phyloP scores from a whole-genome alignment of 352 stramenopile species.

The Phytopythium litorale region DNA sequence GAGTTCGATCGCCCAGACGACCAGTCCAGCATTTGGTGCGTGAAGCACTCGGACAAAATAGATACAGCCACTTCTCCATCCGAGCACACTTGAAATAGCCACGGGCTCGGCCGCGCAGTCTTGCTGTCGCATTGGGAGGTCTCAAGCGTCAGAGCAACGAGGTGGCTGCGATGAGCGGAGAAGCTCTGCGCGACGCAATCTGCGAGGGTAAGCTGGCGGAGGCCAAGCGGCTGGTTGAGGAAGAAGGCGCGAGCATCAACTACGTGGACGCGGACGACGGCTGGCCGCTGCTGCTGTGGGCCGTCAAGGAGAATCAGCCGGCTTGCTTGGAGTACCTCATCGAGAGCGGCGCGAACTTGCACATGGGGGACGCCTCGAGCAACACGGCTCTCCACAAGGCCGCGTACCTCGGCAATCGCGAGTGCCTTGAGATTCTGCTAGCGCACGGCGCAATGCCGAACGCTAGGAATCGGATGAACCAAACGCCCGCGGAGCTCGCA shows the following conservation, averaged over 20 bases:
- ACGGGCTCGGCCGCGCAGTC: too few relatives aligned
- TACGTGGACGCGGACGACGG: constrained; percentile 36
- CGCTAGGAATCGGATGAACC: constrained; percentile 23
- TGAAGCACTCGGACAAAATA: too few relatives aligned
- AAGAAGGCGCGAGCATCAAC: constrained; percentile 25
- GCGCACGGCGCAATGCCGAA: constrained; percentile 19
- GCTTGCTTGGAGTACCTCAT: constrained; percentile 27
- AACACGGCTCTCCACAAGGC: constrained; percentile 49
- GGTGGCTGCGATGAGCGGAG: constrained; percentile 20
- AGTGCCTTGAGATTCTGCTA: constrained; percentile 28
- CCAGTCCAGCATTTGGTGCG: background rate
- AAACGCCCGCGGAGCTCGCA: constrained; percentile 32
- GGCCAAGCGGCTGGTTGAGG: constrained; percentile 17
- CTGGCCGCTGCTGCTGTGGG: constrained; percentile 38
- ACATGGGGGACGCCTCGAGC: constrained; percentile 27
- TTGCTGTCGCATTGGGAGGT: background rate
- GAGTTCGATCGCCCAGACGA: background rate
- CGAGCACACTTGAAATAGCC: too few relatives aligned
- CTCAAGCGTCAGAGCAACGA: background rate
- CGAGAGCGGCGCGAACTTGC: constrained; percentile 25
- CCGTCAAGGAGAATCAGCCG: constrained; percentile 31
- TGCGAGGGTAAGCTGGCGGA: constrained; percentile 25
- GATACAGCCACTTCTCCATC: too few relatives aligned
- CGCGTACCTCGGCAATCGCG: constrained; percentile 32
- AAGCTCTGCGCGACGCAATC: constrained; percentile 36